Percentiles rank a stretch among this genome's conserved stretches.
These are phyloP conservation scores for Phytophthora sp. DNA, from an alignment of 352 stramenopile genomes.

Conservation along the genomic window DNA sequence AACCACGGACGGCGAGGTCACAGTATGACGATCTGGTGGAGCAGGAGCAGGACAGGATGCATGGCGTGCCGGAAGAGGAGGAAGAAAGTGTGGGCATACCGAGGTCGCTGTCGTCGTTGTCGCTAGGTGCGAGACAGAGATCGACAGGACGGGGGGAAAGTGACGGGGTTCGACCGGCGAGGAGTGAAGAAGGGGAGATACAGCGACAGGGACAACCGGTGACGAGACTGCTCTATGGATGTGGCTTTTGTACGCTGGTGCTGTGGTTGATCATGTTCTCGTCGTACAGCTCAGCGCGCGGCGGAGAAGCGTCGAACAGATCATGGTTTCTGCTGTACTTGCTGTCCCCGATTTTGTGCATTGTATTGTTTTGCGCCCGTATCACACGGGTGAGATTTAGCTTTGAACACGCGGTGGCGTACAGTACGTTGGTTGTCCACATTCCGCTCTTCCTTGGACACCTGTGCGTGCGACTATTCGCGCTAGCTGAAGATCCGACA, in stretches of 20 bases:
- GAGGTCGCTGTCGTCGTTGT: not conserved
- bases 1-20: conserved; percentile 54
- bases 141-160: not conserved
- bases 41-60: conserved; percentile 23
- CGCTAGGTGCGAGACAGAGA: conserved; percentile 13
- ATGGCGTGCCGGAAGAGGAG: conserved; percentile 18
- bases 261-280: conserved; percentile 79
- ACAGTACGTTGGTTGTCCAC: conserved; percentile 79
- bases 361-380: conserved; percentile 61
- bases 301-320: conserved; percentile 25
- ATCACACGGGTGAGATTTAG: conserved; percentile 40
- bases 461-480: conserved; percentile 78
- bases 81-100: not conserved
- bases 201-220: conserved; percentile 21
- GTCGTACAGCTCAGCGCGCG: conserved; percentile 56
- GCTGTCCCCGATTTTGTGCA: conserved; percentile 63
- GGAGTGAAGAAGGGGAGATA: conserved; percentile 10
- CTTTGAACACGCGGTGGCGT: conserved; percentile 78
- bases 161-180: not conserved
- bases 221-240: conserved; percentile 51
- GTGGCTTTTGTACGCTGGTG: conserved; percentile 37
- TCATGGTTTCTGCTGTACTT: conserved; percentile 75
- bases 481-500: conserved; percentile 51
- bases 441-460: conserved; percentile 84
- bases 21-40: conserved; percentile 54